Conservation (phyloP, 345 rosid species). For the Euclidium syriacum region DNA sequence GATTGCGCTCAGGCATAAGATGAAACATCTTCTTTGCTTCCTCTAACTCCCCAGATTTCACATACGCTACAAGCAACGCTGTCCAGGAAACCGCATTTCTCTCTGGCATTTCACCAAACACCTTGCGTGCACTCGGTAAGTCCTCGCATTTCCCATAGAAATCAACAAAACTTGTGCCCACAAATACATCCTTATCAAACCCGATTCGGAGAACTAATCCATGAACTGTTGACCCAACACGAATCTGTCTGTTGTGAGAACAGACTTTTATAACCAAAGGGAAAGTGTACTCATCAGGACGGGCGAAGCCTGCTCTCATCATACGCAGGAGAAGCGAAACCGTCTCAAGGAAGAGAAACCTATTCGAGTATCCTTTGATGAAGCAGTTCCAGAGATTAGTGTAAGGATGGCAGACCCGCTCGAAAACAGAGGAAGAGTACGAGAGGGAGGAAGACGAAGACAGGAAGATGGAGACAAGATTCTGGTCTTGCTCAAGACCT, state of each 20-base stretch:
- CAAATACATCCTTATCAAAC: slow-evolving; percentile 38
- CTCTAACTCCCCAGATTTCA: slow-evolving; percentile 41
- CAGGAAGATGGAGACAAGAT: slow-evolving; percentile 44
- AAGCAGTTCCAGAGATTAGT: slow-evolving; percentile 58
- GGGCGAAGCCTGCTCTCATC: slow-evolving; percentile 33
- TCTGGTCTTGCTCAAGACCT: slow-evolving; percentile 75
- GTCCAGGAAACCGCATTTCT: slow-evolving; percentile 74
- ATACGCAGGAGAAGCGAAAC: slow-evolving; percentile 48
- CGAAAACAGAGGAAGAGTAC: slow-evolving; percentile 46
- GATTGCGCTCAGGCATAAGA: slow-evolving; percentile 54
- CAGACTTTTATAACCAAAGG: slow-evolving; percentile 54
- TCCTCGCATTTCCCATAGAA: slow-evolving; percentile 59
- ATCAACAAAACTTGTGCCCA: slow-evolving; percentile 60
- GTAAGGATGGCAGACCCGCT: slow-evolving; percentile 40
- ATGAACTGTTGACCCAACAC: slow-evolving; percentile 49
- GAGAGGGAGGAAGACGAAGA: slow-evolving; percentile 37
- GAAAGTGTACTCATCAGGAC: slow-evolving; percentile 51
- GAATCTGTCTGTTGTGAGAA: slow-evolving; percentile 31
- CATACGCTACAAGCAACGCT: slow-evolving; percentile 55
- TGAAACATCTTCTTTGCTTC: slow-evolving; percentile 47
- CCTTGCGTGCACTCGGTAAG: slow-evolving; percentile 42
- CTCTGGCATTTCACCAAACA: slow-evolving; percentile 55
- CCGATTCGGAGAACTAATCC: slow-evolving; percentile 46
- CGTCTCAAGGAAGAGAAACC: slow-evolving; percentile 26
- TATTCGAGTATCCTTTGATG: slow-evolving; percentile 37